These are phyloP conservation scores for Leccinum variicolor DNA, from an alignment of 768 basidiomycete species.

Conservation along the genomic window DNA sequence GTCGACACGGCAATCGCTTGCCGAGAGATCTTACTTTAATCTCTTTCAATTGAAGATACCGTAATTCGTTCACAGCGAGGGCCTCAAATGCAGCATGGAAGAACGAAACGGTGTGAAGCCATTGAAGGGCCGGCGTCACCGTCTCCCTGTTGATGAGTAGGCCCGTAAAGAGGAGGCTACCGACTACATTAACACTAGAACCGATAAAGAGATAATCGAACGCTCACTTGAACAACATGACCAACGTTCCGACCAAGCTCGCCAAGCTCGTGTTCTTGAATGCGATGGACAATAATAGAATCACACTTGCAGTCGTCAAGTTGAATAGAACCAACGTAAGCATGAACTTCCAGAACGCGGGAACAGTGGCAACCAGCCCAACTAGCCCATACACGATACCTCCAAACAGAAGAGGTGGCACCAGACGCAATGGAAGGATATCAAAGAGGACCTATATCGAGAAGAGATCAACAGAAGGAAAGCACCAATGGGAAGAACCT, in stretches of 20 bases:
- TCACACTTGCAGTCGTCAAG: constrained; percentile 89
- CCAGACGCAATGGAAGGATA: constrained; percentile 88
- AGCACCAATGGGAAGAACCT: neutral
- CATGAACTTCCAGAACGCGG: constrained; percentile 97
- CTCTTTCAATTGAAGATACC: constrained; percentile 91
- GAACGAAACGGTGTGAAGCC: constrained; percentile 91
- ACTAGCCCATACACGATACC: constrained; percentile 94
- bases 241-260: constrained; percentile 87
- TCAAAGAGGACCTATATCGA: constrained; percentile 81
- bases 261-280: constrained; percentile 86
- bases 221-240: constrained; percentile 98
- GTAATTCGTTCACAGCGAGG: constrained; percentile 93
- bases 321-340: constrained; percentile 96
- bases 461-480: neutral
- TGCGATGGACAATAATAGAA: constrained; percentile 86
- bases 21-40: constrained; percentile 59
- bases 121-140: constrained; percentile 65
- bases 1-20: neutral
- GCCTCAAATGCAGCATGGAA: constrained; percentile 99
- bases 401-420: constrained; percentile 94
- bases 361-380: constrained; percentile 87
- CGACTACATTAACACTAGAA: constrained; percentile 2
- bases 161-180: constrained; percentile 91
- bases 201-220: constrained; percentile 1
- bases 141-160: constrained; percentile 92